A percentile compares a stretch with the other conserved stretches of the same genome.
These are phyloP conservation scores for Hypoxylon sp. DNA, from an alignment of 2,329 filamentous ascomycete genomes.

Conservation along the genomic window DNA sequence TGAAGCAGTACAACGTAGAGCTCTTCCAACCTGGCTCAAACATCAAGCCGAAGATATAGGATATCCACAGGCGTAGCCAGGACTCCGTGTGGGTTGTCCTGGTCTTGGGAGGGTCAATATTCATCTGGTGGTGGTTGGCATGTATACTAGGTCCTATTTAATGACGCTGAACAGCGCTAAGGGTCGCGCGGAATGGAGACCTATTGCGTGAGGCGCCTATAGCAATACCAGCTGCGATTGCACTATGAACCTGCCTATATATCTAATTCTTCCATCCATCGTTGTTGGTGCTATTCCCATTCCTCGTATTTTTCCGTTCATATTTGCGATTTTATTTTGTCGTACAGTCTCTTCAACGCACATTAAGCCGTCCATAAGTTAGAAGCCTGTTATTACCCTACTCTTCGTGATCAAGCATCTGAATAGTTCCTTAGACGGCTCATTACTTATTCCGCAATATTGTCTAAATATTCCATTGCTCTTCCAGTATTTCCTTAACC, in stretches of 20 bases:
- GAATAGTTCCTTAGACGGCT: no score
- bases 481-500: no score
- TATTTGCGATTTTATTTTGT: neutral
- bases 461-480: no score
- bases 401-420: no score
- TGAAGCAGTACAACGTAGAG: constrained; percentile 69
- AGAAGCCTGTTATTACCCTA: no score
- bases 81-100: neutral
- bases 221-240: neutral
- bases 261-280: neutral
- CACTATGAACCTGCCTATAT: neutral
- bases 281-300: neutral
- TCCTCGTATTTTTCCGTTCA: neutral
- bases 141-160: neutral
- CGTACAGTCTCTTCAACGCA: no score
- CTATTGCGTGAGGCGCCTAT: neutral
- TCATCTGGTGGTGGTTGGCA: neutral
- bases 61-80: neutral
- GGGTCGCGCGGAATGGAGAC: neutral
- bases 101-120: neutral
- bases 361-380: no score
- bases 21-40: constrained; percentile 66
- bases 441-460: no score
- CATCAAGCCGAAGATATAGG: constrained; percentile 66
- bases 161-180: neutral